Evolutionary conservation across 148 eudicot genomes (phyloP), one percentile per base, ranked within the genome.

Genomic region (Mesembryanthemum crystallinum): DNA sequence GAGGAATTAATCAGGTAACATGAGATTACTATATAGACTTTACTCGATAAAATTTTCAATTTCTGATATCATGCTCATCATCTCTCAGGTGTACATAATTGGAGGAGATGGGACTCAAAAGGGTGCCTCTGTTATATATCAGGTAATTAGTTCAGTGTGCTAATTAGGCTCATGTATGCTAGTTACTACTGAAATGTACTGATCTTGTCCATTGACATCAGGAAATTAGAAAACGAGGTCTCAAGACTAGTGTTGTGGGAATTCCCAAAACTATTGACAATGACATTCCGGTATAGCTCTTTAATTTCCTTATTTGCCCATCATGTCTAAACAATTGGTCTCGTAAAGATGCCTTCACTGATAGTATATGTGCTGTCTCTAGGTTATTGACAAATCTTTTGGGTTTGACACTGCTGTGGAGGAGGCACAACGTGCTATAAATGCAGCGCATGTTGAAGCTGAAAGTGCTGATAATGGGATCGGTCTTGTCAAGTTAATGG

Each of bases 61-160:
- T 4, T 58, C n/a, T 37, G 33, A 69, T 52, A 25, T 67, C 28
- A 39, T 73, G 64, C 25, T 77, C 76, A 35, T 42, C 55, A 23
- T 79, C 42, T 65, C 3, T 70, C 39, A 94, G 98, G 98, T 94
- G 73, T 94, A 94, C 73, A 89, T 93, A 42, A 91, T 93, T 79
- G 98, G 98, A 76, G 98, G 98, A 30, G 97, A 93, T 80, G 98
- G 97, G 52, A 94, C 98, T 67, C 98, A 94, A 57, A 88, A 79
- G 77, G 98, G 98, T 69, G 97, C 97, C 64, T 83, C 92, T 18
- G 91, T 82, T 24, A 89, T 91, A 57, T 94, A 79, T 79, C 87
- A 94, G 98, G 97, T 93, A 27, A 55, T 37, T 7, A 12, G 15
- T 65, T 18, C 3, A 52, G 17, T 69, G 37, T n/a, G n/a, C n/a